Conservation (phyloP, 2,329 filamentous ascomycete genomes). For the Xylaria arbuscula region DNA sequence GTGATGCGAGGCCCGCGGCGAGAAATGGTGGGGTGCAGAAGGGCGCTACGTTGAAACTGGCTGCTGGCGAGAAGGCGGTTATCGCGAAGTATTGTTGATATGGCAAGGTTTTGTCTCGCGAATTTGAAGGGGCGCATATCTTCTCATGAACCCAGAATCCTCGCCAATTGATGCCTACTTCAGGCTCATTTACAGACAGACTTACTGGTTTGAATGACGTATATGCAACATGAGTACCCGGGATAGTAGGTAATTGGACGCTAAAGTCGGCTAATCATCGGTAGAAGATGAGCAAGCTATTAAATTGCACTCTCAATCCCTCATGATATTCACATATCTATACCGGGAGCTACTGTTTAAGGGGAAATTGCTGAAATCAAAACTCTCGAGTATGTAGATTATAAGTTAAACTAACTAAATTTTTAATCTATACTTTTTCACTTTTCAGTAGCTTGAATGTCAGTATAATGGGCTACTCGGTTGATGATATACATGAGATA, state of each 20-base stretch:
- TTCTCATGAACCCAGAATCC: not conserved
- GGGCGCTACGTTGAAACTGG: not conserved
- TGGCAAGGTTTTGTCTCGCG: not conserved
- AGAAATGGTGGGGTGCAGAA: not conserved
- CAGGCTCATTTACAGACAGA: conserved; percentile 1
- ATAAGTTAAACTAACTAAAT: no score
- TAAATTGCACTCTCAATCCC: not conserved
- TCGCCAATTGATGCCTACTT: not conserved
- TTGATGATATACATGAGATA: no score
- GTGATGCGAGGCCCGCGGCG: not conserved
- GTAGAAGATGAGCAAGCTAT: not conserved
- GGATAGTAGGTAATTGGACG: no score
- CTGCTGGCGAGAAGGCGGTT: not conserved
- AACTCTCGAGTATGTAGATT: no score
- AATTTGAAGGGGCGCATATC: conserved; percentile 14
- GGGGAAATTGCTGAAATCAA: no score
- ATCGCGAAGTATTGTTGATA: not conserved
- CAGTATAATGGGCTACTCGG: no score
- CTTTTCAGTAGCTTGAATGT: no score
- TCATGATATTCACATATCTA: no score
- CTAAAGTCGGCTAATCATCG: conserved; percentile 27
- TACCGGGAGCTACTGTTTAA: no score
- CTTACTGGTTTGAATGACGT: no score
- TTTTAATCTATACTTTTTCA: no score
- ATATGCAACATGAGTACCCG: no score